phyloP scores from a whole-genome alignment of 768 basidiomycete species.

The Rhizopogon vinicolor region DNA sequence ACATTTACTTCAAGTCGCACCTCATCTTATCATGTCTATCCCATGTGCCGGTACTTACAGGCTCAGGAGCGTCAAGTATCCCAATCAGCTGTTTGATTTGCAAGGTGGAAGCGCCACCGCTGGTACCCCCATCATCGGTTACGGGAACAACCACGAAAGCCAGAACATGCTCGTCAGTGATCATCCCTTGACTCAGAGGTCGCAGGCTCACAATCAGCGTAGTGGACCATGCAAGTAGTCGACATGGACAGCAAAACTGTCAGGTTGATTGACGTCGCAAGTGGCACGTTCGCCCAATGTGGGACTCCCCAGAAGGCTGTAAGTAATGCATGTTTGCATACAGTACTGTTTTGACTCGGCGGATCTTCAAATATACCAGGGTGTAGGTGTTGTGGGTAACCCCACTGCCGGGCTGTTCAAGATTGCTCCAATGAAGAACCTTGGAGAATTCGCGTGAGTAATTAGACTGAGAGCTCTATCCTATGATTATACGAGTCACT shows the following conservation, averaged over 20 bases:
- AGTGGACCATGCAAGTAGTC: background rate
- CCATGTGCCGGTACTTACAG: background rate
- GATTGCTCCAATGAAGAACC: no score
- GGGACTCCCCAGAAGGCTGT: background rate
- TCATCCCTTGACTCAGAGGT: background rate
- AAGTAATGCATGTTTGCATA: background rate
- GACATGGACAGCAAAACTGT: background rate
- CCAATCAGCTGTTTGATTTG: background rate
- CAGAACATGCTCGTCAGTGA: background rate
- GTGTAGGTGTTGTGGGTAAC: background rate
- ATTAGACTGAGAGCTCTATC: no score
- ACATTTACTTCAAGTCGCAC: background rate
- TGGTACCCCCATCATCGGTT: background rate
- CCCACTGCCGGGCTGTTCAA: background rate
- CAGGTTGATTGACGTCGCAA: background rate
- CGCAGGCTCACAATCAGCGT: background rate
- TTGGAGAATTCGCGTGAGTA: no score
- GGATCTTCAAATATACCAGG: background rate
- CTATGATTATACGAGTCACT: background rate
- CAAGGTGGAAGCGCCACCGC: background rate
- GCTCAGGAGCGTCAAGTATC: background rate
- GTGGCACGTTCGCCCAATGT: background rate
- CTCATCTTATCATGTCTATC: background rate
- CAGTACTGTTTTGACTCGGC: background rate
- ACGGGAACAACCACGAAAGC: background rate